Base-by-base conservation (phyloP, 306 rosid species). In the Glycine soja region DNA sequence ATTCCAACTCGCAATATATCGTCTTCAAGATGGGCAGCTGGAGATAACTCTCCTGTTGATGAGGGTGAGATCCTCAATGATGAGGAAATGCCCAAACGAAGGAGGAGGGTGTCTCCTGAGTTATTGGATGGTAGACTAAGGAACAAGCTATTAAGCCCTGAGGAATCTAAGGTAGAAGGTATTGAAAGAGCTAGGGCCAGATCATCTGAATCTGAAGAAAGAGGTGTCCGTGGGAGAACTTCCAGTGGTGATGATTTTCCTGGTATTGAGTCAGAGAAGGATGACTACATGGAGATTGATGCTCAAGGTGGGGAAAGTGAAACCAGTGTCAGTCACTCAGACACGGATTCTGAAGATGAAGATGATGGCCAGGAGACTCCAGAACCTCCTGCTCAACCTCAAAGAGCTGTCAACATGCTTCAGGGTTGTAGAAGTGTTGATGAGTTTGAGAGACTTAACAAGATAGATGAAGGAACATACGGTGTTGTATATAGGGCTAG, bases 401-500 rank as follows among this genome's bases (percentile, higher is more conserved):
- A 83, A 75, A 91, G 99, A 82, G 82, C 80, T 11, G 92, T 96
- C 46, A 90, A 96, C 86, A 96, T 96, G 99, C 99, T 96, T 77
- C 97, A 92, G 84, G 97, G 97, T 72, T 96, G 99, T 88, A 93
- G 99, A 91, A 96, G 97, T 90, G 98, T 96, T 74, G 98, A 96
- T 86, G 99, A 93, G 88, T 96, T 93, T 82, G 99, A 96, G 94
- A 92, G 98, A 80, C 87, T 96, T 71, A 96, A 96, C 85, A 96
- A 94, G 90, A 96, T 96, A 80, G 97, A 93, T 83, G 99, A 96
- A 77, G 99, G 99, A 62, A 96, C 99, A 53, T 96, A 96, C 30
- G 99, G 99, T 68, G 99, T 96, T 82, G 99, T 96, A 77, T 96
- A 96, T 82, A 93, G 99, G 82, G 99, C 99, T 32, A 91, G 63